These are phyloP conservation scores for Phoma sp. DNA, from an alignment of 2,329 filamentous ascomycete genomes.

Conservation along the genomic window DNA sequence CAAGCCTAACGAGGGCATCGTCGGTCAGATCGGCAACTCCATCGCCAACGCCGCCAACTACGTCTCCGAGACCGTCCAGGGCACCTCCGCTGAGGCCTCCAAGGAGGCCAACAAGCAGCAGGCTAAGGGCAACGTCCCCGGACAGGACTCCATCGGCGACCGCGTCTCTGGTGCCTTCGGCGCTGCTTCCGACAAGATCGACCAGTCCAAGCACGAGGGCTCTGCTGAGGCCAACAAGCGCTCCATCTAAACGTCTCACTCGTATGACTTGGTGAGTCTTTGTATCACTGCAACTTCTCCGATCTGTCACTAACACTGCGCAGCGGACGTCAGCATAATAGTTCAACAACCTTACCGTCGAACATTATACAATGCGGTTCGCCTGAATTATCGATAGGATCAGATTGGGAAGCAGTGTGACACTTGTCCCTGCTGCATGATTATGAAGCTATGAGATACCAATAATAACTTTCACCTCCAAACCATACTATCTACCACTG, in stretches of 20 bases:
- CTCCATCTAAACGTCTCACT: constrained; percentile 32
- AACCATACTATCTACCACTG: background rate
- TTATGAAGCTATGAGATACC: constrained; percentile 38
- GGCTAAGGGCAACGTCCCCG: constrained; percentile 65
- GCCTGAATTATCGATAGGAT: constrained; percentile 13
- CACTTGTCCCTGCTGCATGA: constrained; percentile 18
- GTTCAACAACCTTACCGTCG: constrained; percentile 1
- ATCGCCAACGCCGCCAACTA: constrained; percentile 70
- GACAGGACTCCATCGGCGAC: constrained; percentile 49
- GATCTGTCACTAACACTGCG: background rate
- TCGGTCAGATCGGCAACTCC: constrained; percentile 52
- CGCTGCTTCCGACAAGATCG: constrained; percentile 61
- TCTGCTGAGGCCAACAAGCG: constrained; percentile 60
- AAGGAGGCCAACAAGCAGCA: constrained; percentile 74
- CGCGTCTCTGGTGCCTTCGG: constrained; percentile 63
- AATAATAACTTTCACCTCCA: constrained; percentile 32
- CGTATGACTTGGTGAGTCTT: constrained; percentile 13
- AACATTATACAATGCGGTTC: constrained; percentile 14
- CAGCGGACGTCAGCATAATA: constrained; percentile 17
- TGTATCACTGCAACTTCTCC: too few relatives aligned
- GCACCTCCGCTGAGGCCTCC: constrained; percentile 62
- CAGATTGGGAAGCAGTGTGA: constrained; percentile 16
- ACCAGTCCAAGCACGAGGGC: constrained; percentile 60
- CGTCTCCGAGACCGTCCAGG: constrained; percentile 70
- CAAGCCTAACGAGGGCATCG: constrained; percentile 54